A percentile compares a stretch with the other conserved stretches of the same genome.
These are phyloP conservation scores for Leptographium procerum DNA, from an alignment of 2,329 filamentous ascomycete species.

Conservation along the genomic window DNA sequence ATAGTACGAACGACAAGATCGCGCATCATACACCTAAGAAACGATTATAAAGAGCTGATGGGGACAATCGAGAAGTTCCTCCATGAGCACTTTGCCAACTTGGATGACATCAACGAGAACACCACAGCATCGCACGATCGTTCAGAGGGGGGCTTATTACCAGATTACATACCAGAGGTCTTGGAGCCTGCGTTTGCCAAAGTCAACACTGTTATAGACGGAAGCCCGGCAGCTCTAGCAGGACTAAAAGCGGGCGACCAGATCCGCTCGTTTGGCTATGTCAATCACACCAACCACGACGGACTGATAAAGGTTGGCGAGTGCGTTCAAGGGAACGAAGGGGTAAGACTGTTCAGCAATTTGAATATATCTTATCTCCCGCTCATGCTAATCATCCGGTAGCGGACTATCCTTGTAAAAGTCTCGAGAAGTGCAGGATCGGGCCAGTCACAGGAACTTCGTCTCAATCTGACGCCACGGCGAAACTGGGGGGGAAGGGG, in stretches of 20 bases:
- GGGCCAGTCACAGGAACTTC: conserved; percentile 42
- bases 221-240: conserved; percentile 72
- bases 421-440: conserved; percentile 38
- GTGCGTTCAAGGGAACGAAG: conserved; percentile 80
- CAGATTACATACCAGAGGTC: conserved; percentile 22
- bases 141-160: conserved; percentile 13
- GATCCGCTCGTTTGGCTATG: conserved; percentile 75
- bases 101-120: conserved; percentile 40
- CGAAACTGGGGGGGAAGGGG: conserved; percentile 85
- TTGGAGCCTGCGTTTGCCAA: conserved; percentile 61
- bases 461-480: conserved; percentile 62
- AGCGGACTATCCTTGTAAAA: conserved; percentile 63
- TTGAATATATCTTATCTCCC: not conserved
- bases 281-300: conserved; percentile 78
- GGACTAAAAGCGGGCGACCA: conserved; percentile 72
- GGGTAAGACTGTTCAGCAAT: conserved; percentile 43
- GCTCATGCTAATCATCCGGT: conserved; percentile 11
- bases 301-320: conserved; percentile 77
- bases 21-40: conserved; percentile 77
- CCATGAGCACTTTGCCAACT: conserved; percentile 78
- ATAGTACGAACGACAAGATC: conserved; percentile 85
- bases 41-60: conserved; percentile 92
- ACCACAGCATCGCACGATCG: conserved; percentile 14
- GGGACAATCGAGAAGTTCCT: conserved; percentile 67
- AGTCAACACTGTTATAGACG: conserved; percentile 69